phyloP scores from a whole-genome alignment of 1,284 basidiomycete genomes.

The Coniferiporia sulphurascens region DNA sequence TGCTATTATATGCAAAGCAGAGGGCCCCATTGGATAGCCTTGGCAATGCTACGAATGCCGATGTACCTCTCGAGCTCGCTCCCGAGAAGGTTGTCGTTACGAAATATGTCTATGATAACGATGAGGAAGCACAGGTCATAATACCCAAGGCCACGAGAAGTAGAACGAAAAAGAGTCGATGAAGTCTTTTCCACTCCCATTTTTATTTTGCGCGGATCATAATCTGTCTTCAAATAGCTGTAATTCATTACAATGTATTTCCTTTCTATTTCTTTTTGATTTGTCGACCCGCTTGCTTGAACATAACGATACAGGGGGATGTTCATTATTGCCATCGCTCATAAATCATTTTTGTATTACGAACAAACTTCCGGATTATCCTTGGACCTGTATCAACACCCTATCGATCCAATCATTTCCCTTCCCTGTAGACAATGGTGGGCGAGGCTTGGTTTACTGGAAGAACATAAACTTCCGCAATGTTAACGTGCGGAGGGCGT shows the following conservation, averaged over 20 bases:
- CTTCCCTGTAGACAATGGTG: constrained; percentile 50
- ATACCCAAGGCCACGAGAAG: constrained; percentile 44
- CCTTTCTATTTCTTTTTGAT: not conserved
- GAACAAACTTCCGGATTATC: constrained; percentile 19
- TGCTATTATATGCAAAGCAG: constrained; percentile 32
- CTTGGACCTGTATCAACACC: constrained; percentile 24
- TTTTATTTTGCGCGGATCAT: not conserved
- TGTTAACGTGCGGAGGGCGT: constrained; percentile 81
- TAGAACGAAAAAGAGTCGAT: constrained; percentile 39
- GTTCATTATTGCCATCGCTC: not conserved
- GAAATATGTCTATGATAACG: constrained; percentile 80
- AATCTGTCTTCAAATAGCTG: not conserved
- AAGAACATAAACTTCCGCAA: constrained; percentile 75
- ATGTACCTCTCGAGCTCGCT: constrained; percentile 58
- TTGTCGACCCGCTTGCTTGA: not conserved
- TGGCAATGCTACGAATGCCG: constrained; percentile 67
- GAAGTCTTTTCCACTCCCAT: constrained; percentile 15
- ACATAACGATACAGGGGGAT: not conserved
- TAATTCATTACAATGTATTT: not conserved
- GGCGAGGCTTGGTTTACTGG: constrained; percentile 80
- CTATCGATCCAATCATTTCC: constrained; percentile 26
- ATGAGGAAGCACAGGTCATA: constrained; percentile 35
- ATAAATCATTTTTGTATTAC: not conserved
- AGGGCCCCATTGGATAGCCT: constrained; percentile 62
- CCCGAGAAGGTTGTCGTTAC: constrained; percentile 69